Conservation (phyloP, 306 rosid species). For the Quercus variabilis region DNA sequence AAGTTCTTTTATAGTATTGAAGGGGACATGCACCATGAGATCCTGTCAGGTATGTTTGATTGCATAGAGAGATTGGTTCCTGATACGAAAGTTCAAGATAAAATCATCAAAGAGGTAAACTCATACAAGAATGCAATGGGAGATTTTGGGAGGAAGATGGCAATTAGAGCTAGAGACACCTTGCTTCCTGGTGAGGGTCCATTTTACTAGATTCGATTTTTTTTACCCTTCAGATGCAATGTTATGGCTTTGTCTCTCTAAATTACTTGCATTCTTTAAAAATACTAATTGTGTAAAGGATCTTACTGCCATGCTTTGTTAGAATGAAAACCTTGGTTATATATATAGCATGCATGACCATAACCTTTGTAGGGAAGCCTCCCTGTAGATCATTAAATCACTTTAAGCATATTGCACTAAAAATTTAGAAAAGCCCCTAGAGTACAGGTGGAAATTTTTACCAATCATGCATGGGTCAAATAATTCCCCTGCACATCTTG, state of each 20-base stretch:
- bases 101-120: conserved; percentile 77
- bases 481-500: not conserved
- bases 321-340: not conserved
- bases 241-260: conserved; percentile 12
- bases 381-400: not conserved
- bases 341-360: not conserved
- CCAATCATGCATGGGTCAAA: not conserved
- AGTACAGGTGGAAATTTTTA: not conserved
- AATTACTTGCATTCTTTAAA: not conserved
- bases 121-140: conserved; percentile 67
- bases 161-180: conserved; percentile 80
- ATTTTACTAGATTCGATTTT: conserved; percentile 20
- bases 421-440: not conserved
- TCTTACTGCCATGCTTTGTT: not conserved
- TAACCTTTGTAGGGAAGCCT: not conserved
- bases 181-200: conserved; percentile 79
- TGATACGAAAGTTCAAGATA: conserved; percentile 81
- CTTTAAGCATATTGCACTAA: not conserved
- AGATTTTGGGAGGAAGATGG: conserved; percentile 92
- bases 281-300: not conserved
- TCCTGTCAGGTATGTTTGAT: conserved; percentile 70
- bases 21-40: conserved; percentile 63
- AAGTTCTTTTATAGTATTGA: conserved; percentile 73
- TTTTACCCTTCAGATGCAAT: conserved; percentile 9
- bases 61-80: conserved; percentile 90